These are phyloP conservation scores for Kwoniella mangroviensis DNA, from an alignment of 768 basidiomycete genomes.

Conservation along the genomic window DNA sequence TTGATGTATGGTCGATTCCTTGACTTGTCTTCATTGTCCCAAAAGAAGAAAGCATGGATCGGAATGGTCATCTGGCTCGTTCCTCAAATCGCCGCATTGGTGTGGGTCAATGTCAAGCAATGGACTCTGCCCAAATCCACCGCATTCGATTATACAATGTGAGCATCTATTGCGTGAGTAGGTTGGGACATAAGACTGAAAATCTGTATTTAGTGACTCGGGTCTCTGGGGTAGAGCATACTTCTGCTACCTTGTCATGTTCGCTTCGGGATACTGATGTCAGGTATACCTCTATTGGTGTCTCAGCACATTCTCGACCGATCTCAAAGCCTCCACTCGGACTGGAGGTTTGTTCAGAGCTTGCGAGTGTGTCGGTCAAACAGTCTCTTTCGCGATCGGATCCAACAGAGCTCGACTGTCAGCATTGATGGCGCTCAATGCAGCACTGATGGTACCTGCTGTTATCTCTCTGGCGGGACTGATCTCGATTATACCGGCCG, in stretches of 20 bases:
- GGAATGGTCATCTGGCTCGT: conserved; percentile 28
- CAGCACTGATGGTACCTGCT: background rate
- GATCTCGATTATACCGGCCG: background rate
- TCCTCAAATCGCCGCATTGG: conserved; percentile 32
- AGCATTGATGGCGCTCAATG: background rate
- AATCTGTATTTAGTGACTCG: conserved; percentile 6
- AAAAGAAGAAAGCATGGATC: conserved; percentile 24
- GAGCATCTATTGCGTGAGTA: background rate
- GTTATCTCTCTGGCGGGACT: background rate
- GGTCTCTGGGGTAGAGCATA: background rate
- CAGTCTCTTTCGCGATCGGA: conserved; percentile 35
- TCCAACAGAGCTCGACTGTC: conserved; percentile 1
- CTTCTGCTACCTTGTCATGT: conserved; percentile 16
- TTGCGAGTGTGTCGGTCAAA: conserved; percentile 37
- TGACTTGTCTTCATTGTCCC: conserved; percentile 31
- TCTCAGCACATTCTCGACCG: conserved; percentile 35
- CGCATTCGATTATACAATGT: background rate
- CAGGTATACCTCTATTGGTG: conserved; percentile 41
- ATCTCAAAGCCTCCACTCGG: conserved; percentile 29
- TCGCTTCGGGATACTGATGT: conserved; percentile 22
- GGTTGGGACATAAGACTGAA: conserved; percentile 18
- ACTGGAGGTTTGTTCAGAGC: conserved; percentile 39
- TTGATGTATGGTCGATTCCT: conserved; percentile 32
- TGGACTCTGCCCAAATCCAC: background rate
- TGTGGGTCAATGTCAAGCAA: conserved; percentile 37